Evolutionary conservation across 106 monocot genomes (phyloP).

Genomic region (Dendrobium nobile): DNA sequence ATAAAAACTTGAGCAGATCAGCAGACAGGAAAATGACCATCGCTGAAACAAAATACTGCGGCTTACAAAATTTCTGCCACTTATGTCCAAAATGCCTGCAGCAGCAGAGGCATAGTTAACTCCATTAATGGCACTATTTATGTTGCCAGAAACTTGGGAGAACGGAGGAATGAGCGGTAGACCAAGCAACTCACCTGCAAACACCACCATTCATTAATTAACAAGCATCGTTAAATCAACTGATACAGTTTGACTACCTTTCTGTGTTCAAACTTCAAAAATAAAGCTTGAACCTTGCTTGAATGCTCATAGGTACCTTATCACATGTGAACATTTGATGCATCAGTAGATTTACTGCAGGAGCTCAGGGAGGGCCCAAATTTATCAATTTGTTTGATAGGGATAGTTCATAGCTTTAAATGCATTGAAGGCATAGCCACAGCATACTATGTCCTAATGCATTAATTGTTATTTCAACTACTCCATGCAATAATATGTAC

Average conservation of each 20-base stretch:
- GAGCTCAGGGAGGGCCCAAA: no score
- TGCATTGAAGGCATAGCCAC: neutral
- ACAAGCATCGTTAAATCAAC: neutral
- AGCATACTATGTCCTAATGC: neutral
- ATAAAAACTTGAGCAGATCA: no score
- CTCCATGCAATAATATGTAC: no score
- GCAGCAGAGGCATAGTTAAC: conserved; percentile 94
- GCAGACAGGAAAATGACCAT: no score
- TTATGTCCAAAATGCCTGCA: conserved; percentile 82
- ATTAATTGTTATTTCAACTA: no score
- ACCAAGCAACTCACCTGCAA: conserved; percentile 73
- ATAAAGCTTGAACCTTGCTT: neutral
- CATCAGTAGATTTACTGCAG: neutral
- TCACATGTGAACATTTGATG: neutral
- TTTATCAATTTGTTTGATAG: neutral
- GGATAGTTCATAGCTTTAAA: neutral
- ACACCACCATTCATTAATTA: neutral
- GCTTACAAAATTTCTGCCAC: conserved; percentile 77
- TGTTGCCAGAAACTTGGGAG: conserved; percentile 48
- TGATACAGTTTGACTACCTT: neutral
- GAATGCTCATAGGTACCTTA: neutral
- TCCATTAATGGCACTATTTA: conserved; percentile 34
- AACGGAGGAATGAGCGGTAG: conserved; percentile 76
- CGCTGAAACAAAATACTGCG: neutral
- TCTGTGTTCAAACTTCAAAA: neutral